Percentiles rank a stretch among this genome's conserved stretches.
Conservation (phyloP, 2,329 filamentous ascomycete genomes). For the Trichoderma endophyticum region DNA sequence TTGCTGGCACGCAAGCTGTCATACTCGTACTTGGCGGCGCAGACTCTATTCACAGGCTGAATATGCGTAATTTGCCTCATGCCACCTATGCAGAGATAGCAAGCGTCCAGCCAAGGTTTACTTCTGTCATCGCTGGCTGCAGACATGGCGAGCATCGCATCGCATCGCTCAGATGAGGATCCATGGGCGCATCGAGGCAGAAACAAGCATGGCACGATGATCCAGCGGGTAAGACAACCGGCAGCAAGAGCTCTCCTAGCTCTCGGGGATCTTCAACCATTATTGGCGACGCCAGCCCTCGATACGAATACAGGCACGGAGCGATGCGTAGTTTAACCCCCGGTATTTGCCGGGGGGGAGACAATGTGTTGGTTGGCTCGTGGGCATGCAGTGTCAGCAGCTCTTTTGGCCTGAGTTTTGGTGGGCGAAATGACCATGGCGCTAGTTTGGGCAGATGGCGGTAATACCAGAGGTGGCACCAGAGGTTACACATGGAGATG, state of each 20-base stretch:
- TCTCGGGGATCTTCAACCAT: constrained; percentile 7
- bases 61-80: background rate
- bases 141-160: background rate
- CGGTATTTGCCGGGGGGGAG: background rate
- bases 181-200: background rate
- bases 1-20: background rate
- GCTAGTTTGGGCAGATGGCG: background rate
- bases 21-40: background rate
- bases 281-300: constrained; percentile 1
- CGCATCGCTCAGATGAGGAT: background rate
- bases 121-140: background rate
- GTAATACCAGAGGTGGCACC: background rate
- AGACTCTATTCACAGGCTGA: background rate
- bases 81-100: background rate
- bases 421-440: background rate
- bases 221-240: constrained; percentile 17
- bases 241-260: constrained; percentile 4
- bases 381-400: constrained; percentile 7
- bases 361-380: background rate
- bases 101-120: background rate
- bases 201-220: constrained; percentile 4
- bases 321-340: background rate
- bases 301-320: background rate
- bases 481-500: background rate
- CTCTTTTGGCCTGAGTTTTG: background rate